phyloP scores from a whole-genome alignment of 306 rosid species.

The Styphnolobium japonicum region DNA sequence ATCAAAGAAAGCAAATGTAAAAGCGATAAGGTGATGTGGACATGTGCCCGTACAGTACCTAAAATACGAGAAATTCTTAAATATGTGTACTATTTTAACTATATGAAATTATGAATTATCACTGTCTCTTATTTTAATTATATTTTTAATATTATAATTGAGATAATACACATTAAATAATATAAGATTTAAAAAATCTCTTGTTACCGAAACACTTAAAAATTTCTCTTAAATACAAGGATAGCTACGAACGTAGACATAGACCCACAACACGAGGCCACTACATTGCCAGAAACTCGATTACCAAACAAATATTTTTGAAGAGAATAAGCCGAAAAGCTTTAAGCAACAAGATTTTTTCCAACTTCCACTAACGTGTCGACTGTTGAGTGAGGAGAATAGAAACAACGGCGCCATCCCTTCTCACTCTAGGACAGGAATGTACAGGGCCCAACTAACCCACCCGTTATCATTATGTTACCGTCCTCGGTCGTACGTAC shows the following conservation, averaged over 20 bases:
- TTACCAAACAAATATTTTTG: too few relatives aligned
- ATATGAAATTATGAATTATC: too few relatives aligned
- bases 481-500: conserved; percentile 49
- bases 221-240: too few relatives aligned
- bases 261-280: background rate
- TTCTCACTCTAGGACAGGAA: background rate
- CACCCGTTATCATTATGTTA: background rate
- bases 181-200: too few relatives aligned
- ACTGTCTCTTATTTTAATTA: too few relatives aligned
- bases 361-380: background rate
- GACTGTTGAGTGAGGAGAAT: too few relatives aligned
- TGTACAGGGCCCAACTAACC: background rate
- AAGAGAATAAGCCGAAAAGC: too few relatives aligned
- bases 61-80: too few relatives aligned
- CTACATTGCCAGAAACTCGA: background rate
- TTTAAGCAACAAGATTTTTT: background rate
- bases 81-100: too few relatives aligned
- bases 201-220: too few relatives aligned
- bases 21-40: background rate
- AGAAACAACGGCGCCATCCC: background rate
- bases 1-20: background rate
- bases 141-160: too few relatives aligned
- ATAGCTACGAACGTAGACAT: background rate
- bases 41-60: conserved; percentile 14
- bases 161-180: too few relatives aligned